A percentile compares a stretch with the other conserved stretches of the same genome.
Conservation (phyloP, 2,329 filamentous ascomycete species). For the Purpureocillium lavendulum region DNA sequence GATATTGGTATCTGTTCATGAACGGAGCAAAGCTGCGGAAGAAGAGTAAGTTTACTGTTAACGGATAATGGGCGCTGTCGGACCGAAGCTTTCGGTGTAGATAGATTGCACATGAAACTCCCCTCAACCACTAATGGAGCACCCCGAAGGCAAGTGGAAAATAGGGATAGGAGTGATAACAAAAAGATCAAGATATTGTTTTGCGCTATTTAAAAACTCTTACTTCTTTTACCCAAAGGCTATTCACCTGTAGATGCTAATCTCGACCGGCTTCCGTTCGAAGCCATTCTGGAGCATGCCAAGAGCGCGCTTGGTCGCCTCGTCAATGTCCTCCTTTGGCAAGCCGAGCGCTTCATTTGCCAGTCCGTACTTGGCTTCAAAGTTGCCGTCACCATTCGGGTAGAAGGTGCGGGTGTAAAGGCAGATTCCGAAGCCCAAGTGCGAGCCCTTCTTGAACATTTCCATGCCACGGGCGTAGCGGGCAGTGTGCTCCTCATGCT, state of each 20-base stretch:
- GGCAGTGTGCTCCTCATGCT: slow-evolving; percentile 33
- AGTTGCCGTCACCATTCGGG: slow-evolving; percentile 29
- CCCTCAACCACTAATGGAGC: no score
- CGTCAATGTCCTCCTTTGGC: slow-evolving; percentile 50
- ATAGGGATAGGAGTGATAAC: no score
- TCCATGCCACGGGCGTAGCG: slow-evolving; percentile 35
- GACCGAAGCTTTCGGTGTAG: no score
- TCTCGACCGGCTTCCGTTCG: background rate
- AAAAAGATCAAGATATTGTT: no score
- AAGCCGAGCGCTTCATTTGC: slow-evolving; percentile 48
- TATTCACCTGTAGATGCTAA: background rate
- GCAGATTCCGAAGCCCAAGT: slow-evolving; percentile 33
- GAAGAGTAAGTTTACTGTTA: no score
- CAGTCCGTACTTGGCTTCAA: slow-evolving; percentile 25
- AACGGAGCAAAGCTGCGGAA: no score
- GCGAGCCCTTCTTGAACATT: slow-evolving; percentile 30
- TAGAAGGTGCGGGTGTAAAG: slow-evolving; percentile 52
- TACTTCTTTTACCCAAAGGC: no score
- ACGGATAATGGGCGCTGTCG: no score
- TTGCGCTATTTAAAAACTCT: no score
- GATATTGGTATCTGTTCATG: no score
- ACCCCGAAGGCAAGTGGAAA: no score
- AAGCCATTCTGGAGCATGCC: slow-evolving; percentile 21
- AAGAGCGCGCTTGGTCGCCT: slow-evolving; percentile 40
- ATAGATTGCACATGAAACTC: no score